Evolutionary conservation across 2,329 filamentous ascomycete genomes (phyloP).

Genomic region (Colletotrichum godetiae): DNA sequence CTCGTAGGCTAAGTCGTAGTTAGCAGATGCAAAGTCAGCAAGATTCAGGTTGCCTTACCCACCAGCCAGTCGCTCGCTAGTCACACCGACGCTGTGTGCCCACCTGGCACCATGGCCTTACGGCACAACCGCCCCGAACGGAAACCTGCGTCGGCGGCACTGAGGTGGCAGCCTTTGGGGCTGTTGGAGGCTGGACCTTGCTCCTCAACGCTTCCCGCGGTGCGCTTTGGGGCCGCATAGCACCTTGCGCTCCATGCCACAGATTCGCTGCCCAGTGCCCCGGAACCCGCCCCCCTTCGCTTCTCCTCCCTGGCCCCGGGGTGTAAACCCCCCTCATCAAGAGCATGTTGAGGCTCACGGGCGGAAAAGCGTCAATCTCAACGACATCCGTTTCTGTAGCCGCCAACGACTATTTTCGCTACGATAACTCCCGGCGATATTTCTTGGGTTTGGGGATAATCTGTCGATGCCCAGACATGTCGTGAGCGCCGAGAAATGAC

Average conservation of each 20-base stretch:
- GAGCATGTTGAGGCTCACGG: conserved; percentile 29
- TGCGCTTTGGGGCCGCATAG: neutral
- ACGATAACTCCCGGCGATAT: conserved; percentile 3
- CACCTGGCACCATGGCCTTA: neutral
- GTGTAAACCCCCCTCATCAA: conserved; percentile 20
- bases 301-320: neutral
- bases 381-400: conserved; percentile 21
- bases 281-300: conserved; percentile 12
- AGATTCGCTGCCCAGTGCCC: conserved; percentile 6
- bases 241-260: neutral
- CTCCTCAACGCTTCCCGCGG: conserved; percentile 3
- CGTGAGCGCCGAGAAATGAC: conserved; percentile 27
- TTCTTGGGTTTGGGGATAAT: neutral
- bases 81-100: neutral
- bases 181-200: conserved; percentile 2
- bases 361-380: conserved; percentile 24
- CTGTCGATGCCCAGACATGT: conserved; percentile 24
- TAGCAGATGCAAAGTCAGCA: neutral
- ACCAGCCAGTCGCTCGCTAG: neutral
- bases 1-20: too few relatives aligned
- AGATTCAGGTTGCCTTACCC: conserved; percentile 7
- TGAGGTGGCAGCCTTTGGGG: neutral
- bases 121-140: conserved; percentile 14
- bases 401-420: neutral
- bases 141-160: neutral